Conservation (phyloP, 2,329 filamentous ascomycete species). For the Penicillium sp. region DNA sequence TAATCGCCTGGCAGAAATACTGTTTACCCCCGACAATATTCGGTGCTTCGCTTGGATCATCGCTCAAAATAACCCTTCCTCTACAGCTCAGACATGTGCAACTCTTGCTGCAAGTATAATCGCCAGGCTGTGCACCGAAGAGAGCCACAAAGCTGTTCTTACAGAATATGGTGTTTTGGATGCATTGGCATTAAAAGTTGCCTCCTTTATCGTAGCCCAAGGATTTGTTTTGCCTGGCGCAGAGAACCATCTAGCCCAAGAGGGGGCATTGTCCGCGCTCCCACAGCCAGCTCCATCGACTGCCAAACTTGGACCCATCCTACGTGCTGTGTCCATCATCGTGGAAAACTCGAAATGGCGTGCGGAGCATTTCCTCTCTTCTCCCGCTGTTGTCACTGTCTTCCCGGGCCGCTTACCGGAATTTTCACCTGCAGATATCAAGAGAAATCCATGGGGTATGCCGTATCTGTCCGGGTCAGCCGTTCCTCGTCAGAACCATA, state of each 20-base stretch:
- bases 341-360: constrained; percentile 75
- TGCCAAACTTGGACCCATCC: constrained; percentile 62
- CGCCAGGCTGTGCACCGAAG: constrained; percentile 63
- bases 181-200: constrained; percentile 69
- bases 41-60: constrained; percentile 64
- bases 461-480: constrained; percentile 53
- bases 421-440: constrained; percentile 48
- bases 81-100: constrained; percentile 50
- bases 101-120: constrained; percentile 47
- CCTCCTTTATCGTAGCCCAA: constrained; percentile 63
- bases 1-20: constrained; percentile 54
- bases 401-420: constrained; percentile 57
- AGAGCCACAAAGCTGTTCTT: constrained; percentile 67
- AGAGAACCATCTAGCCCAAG: constrained; percentile 51
- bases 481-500: constrained; percentile 42
- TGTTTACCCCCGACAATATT: constrained; percentile 63
- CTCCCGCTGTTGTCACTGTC: constrained; percentile 64
- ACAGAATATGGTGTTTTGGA: constrained; percentile 72
- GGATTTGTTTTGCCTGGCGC: constrained; percentile 67
- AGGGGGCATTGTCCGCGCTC: constrained; percentile 55
- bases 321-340: constrained; percentile 74
- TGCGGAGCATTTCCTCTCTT: constrained; percentile 66
- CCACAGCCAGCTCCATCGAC: constrained; percentile 59
- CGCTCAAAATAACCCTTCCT: constrained; percentile 51
- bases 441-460: constrained; percentile 49